These are phyloP conservation scores for Xylaria acuta DNA, from an alignment of 495 filamentous ascomycete species.

Conservation along the genomic window DNA sequence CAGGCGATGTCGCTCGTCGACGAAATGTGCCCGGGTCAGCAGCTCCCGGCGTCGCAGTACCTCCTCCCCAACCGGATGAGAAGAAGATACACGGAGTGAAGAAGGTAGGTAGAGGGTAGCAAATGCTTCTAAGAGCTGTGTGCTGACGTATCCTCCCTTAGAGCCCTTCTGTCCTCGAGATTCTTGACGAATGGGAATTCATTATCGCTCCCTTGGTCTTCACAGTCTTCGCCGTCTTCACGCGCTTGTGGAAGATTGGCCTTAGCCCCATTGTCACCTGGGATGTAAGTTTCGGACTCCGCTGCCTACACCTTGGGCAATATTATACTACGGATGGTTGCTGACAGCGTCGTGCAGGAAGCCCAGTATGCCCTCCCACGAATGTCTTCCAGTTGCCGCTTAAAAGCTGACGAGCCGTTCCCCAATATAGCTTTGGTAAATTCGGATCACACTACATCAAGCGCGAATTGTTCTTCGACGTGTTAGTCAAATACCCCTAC, in stretches of 20 bases:
- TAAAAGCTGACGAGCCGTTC: slow-evolving; percentile 37
- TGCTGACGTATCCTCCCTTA: slow-evolving; percentile 31
- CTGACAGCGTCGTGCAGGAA: slow-evolving; percentile 39
- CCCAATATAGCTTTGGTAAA: slow-evolving; percentile 82
- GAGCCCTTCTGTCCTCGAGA: slow-evolving; percentile 61
- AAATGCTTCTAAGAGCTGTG: background rate
- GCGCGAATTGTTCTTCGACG: slow-evolving; percentile 99
- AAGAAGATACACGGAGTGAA: slow-evolving; percentile 67
- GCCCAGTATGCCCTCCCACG: slow-evolving; percentile 37
- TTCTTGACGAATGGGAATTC: slow-evolving; percentile 82
- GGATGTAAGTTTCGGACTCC: slow-evolving; percentile 73
- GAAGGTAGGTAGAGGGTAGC: slow-evolving; percentile 55
- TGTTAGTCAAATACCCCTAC: slow-evolving; percentile 49
- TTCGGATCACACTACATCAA: slow-evolving; percentile 99
- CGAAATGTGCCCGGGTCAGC: slow-evolving; percentile 70
- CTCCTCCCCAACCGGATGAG: slow-evolving; percentile 58
- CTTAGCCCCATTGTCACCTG: slow-evolving; percentile 95
- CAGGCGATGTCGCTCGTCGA: slow-evolving; percentile 71
- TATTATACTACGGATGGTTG: background rate
- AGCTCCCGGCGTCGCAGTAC: slow-evolving; percentile 43
- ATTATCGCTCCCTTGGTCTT: slow-evolving; percentile 88
- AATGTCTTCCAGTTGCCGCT: slow-evolving; percentile 18
- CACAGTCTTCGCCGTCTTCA: slow-evolving; percentile 89
- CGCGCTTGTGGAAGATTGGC: slow-evolving; percentile 93
- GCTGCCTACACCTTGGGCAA: background rate